These are phyloP conservation scores for Magnolia officinalis DNA, from an alignment of 164 flowering plant genomes.

Conservation along the genomic window DNA sequence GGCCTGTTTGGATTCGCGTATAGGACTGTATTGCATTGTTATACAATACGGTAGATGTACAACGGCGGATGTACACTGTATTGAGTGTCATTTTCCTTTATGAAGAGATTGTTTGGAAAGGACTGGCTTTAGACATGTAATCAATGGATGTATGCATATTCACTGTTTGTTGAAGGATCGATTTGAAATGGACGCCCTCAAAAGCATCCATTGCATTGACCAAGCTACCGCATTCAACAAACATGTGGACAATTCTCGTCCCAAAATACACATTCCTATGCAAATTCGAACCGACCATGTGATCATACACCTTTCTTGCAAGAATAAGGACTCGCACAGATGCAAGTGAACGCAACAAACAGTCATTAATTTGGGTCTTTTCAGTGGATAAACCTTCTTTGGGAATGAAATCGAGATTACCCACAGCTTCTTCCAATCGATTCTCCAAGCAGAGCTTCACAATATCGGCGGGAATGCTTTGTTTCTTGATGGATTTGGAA, in stretches of 20 bases:
- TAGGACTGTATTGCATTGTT: too few species aligned
- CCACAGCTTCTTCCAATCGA: constrained; percentile 11
- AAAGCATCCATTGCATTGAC: constrained; percentile 7
- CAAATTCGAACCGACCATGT: constrained; percentile 1
- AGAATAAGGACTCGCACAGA: constrained; percentile 6
- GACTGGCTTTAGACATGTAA: too few species aligned
- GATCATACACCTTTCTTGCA: constrained; percentile 11
- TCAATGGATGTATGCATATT: too few species aligned
- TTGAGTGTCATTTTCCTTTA: too few species aligned
- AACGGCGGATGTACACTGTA: too few species aligned
- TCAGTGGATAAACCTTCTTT: neutral
- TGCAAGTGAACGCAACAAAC: constrained; percentile 10
- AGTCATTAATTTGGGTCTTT: neutral
- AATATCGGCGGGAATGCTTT: neutral
- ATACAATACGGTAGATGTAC: too few species aligned
- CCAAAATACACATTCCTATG: constrained; percentile 6
- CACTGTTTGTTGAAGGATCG: too few species aligned
- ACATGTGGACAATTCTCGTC: constrained; percentile 4
- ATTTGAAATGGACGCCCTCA: neutral
- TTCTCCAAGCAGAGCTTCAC: constrained; percentile 10
- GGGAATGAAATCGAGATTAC: constrained; percentile 3
- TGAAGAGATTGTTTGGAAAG: too few species aligned
- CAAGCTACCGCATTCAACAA: constrained; percentile 17
- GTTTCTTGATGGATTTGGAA: neutral
- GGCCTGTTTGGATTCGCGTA: too few species aligned